Percentiles rank a stretch among this genome's conserved stretches.
Evolutionary conservation across 2,329 filamentous ascomycete species (phyloP).

Genomic region (Plenodomus biglobosus): DNA sequence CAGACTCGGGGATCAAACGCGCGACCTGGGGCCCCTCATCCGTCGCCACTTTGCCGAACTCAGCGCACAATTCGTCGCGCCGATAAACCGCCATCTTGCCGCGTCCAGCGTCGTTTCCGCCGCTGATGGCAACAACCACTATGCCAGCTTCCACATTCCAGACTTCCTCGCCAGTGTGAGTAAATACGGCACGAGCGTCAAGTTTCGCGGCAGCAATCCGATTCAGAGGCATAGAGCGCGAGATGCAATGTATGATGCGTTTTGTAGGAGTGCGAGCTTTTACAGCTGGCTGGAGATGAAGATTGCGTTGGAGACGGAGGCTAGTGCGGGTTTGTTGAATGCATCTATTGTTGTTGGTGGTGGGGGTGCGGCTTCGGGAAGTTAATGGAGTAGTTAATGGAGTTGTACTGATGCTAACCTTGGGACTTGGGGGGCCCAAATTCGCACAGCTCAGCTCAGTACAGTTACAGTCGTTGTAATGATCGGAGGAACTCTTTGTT

Average conservation of each 20-base stretch:
- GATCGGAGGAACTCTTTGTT: no score
- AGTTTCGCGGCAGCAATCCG: slow-evolving; percentile 42
- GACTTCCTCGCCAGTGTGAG: slow-evolving; percentile 43
- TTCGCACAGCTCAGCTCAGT: no score
- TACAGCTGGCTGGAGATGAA: slow-evolving; percentile 50
- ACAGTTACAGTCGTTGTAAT: no score
- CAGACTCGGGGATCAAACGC: slow-evolving; percentile 34
- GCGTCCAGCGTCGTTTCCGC: slow-evolving; percentile 39
- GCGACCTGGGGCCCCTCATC: slow-evolving; percentile 42
- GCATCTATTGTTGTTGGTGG: background rate
- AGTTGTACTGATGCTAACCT: no score
- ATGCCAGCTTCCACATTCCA: slow-evolving; percentile 43
- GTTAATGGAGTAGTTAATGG: no score
- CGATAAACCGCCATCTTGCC: slow-evolving; percentile 46
- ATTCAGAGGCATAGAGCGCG: slow-evolving; percentile 42
- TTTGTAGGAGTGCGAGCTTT: slow-evolving; percentile 45
- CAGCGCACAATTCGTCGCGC: slow-evolving; percentile 46
- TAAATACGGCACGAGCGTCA: slow-evolving; percentile 45
- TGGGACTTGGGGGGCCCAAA: no score
- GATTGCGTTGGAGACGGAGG: slow-evolving; percentile 45
- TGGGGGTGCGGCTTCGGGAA: no score
- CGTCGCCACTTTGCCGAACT: slow-evolving; percentile 48
- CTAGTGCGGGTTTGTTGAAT: slow-evolving; percentile 40
- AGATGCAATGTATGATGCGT: slow-evolving; percentile 43
- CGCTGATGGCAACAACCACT: slow-evolving; percentile 41